phyloP scores from a whole-genome alignment of 306 rosid species.

The Cyclanthera cordifolia region DNA sequence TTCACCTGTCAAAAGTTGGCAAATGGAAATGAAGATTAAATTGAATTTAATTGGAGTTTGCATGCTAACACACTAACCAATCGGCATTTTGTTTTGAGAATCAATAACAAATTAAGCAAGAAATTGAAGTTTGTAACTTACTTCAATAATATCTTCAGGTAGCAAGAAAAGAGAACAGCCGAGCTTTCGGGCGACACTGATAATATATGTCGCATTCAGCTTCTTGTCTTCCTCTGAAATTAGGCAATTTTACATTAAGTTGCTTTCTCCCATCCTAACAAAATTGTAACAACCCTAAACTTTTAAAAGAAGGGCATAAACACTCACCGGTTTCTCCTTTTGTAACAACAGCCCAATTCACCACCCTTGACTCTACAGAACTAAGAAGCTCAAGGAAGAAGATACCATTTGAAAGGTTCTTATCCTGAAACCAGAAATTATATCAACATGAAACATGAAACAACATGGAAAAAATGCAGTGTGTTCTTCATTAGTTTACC shows the following conservation, averaged over 20 bases:
- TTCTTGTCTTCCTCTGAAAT: conserved; percentile 90
- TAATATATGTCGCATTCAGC: conserved; percentile 88
- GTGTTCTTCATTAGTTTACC: conserved; percentile 36
- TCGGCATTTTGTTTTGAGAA: background rate
- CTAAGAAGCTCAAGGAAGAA: conserved; percentile 96
- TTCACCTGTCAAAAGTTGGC: conserved; percentile 47
- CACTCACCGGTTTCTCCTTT: conserved; percentile 83
- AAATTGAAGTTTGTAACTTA: conserved; percentile 10
- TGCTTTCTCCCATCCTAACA: background rate
- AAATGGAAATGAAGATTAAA: background rate
- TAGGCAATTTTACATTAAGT: background rate
- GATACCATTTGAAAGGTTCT: conserved; percentile 70
- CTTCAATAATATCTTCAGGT: conserved; percentile 95
- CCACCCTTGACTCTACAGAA: conserved; percentile 95
- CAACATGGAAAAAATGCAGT: background rate
- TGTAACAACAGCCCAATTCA: conserved; percentile 92
- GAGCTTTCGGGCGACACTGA: conserved; percentile 96
- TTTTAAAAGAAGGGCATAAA: background rate
- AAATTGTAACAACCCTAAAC: background rate
- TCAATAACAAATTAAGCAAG: background rate
- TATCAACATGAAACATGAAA: conserved; percentile 11
- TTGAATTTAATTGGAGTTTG: background rate
- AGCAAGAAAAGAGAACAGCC: conserved; percentile 96
- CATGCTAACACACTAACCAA: background rate
- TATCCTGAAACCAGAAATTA: conserved; percentile 47